Evolutionary conservation across 768 basidiomycete species (phyloP).

Genomic region (Hortiboletus flavorubellus): DNA sequence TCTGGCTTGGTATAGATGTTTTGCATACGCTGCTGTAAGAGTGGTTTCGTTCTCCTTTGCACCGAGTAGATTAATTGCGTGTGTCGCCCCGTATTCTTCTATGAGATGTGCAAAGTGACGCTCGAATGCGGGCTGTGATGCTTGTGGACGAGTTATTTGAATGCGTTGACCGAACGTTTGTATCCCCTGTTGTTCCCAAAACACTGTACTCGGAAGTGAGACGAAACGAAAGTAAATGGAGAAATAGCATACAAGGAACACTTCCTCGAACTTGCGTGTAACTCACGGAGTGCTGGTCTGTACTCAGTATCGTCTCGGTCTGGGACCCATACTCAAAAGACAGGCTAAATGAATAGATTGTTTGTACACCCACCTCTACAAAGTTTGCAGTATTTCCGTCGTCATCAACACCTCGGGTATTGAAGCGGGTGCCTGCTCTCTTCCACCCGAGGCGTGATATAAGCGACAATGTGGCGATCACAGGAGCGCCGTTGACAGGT

Average conservation of each 20-base stretch:
- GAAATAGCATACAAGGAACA: slow-evolving; percentile 71
- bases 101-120: slow-evolving; percentile 86
- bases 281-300: slow-evolving; percentile 83
- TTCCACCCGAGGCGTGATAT: slow-evolving; percentile 92
- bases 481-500: slow-evolving; percentile 69
- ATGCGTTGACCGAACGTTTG: slow-evolving; percentile 94
- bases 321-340: slow-evolving; percentile 32
- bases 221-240: not conserved
- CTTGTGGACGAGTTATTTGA: slow-evolving; percentile 92
- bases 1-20: slow-evolving; percentile 70
- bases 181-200: slow-evolving; percentile 97
- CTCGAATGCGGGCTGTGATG: slow-evolving; percentile 96
- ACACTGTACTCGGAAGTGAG: slow-evolving; percentile 52
- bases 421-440: slow-evolving; percentile 95
- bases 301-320: slow-evolving; percentile 90
- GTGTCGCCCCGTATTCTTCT: slow-evolving; percentile 79
- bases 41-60: slow-evolving; percentile 89
- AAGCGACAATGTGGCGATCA: slow-evolving; percentile 71
- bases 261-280: slow-evolving; percentile 94
- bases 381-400: slow-evolving; percentile 95
- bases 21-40: slow-evolving; percentile 77
- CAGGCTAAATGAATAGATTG: not conserved
- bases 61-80: slow-evolving; percentile 90
- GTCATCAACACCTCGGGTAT: slow-evolving; percentile 94
- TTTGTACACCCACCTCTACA: slow-evolving; percentile 66